Evolutionary conservation across 805 yeast genomes (phyloP), one percentile per base, ranked within the genome.

Genomic region (Yarrowia sp.): DNA sequence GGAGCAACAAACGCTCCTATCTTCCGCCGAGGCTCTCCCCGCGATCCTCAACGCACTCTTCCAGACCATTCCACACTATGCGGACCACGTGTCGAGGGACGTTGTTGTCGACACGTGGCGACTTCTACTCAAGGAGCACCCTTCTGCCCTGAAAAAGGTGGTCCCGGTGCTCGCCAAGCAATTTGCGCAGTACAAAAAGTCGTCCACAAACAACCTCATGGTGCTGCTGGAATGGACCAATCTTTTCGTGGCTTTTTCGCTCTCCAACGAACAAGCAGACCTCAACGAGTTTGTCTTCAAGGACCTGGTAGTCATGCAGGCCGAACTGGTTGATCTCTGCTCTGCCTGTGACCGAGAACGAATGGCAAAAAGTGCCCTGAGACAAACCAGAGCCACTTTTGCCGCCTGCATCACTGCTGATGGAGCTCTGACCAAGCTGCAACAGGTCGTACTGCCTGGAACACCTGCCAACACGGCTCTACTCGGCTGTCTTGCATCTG

Each of bases 41-140:
- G 36, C 46, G 8, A 54, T 54, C 11, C 49, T 58, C 40, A 41
- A 30, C 8, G 44, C 33, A 8, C 49, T 58, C 2, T 41, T 58
- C 40, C 36, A 58, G 17, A 58, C 63, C 14, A 33, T 58, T 11
- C 41, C 63, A 19, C 51, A 58, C 40, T 58, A 58, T 40, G 2
- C 36, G 3, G 63, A 58, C 22, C 63, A 58, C 44, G 51, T 58
- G 16, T 58, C 63, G 22, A 36, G 63, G 21, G 63, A 58, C 40
- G 40, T 58, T 7, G 63, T 58, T 2, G 51, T 32, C 6, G 38
- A 28, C 24, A 58, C 63, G 14, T 58, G 49, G 63, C 19, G 30
- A 11, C 22, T 30, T 22, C 30, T 58, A 16, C 32, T 58, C 2
- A 14, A 30, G 38, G 41, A 19, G 9, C 51, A 58, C 41, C 63